Percentiles rank a stretch among this genome's conserved stretches.
Evolutionary conservation across 2,329 filamentous ascomycete genomes (phyloP).

Genomic region (Ophiostoma himal-ulmi): DNA sequence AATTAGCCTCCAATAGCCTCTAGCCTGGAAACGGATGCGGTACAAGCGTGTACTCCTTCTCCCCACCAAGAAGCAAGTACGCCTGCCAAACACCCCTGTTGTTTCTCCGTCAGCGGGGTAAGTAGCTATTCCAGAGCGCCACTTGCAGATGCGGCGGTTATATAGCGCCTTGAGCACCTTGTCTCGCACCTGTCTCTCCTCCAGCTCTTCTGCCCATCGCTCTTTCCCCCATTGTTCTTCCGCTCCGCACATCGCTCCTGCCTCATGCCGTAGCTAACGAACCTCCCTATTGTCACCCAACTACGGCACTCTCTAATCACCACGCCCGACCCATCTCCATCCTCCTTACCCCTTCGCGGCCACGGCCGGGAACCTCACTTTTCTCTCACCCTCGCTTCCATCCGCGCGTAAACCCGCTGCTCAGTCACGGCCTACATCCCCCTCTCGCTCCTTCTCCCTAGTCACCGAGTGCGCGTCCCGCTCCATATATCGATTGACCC

Average conservation of each 20-base stretch:
- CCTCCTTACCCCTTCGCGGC: neutral
- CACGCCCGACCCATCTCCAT: neutral
- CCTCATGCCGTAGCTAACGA: neutral
- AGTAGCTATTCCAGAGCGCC: neutral
- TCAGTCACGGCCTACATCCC: neutral
- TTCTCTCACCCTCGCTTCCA: neutral
- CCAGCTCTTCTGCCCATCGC: neutral
- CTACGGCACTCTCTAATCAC: neutral
- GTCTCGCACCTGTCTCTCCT: neutral
- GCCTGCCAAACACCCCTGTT: neutral
- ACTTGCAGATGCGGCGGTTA: conserved; percentile 6
- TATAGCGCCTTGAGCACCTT: conserved; percentile 10
- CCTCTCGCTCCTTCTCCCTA: neutral
- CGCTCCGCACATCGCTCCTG: conserved; percentile 22
- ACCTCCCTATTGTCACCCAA: conserved; percentile 17
- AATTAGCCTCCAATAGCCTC: neutral
- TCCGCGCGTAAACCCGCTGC: neutral
- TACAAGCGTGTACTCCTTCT: neutral
- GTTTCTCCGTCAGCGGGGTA: conserved; percentile 19
- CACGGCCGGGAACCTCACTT: neutral
- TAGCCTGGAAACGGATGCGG: neutral
- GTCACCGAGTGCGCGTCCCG: conserved; percentile 15
- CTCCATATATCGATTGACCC: conserved; percentile 6
- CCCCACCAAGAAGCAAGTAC: conserved; percentile 4
- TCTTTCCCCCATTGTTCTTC: conserved; percentile 17